Evolutionary conservation across 1,284 basidiomycete genomes (phyloP), one percentile per base, ranked within the genome.

Genomic region (Cutaneotrichosporon mucoides): DNA sequence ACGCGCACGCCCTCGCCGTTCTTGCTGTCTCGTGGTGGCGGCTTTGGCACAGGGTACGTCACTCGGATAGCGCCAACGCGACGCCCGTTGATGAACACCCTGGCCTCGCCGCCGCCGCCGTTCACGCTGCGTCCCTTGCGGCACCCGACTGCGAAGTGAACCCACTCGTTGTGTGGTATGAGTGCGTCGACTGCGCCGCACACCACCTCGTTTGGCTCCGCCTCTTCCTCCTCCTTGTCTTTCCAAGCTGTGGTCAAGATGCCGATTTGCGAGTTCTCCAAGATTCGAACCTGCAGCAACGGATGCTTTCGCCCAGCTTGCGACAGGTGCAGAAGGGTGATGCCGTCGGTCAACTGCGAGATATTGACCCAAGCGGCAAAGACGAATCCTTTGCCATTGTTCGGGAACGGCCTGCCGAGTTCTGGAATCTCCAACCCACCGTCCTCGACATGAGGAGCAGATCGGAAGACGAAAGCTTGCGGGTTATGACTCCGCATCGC

Each of bases 251-350:
- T 66, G 2, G 69, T 59, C 16, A 61, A 61, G 33, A 79, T 63
- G 1, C 68, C 73, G 24, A 79, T 75, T 46, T 77, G 75, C 6
- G 77, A 77, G 51, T 75, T 77, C 40, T 77, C 76, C 13, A 79
- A 63, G 4, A 79, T 69, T 8, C 75, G 69, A 7, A 79, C 53
- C 5, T 69, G 68, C 55, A 79, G 47, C 3, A 49, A 38, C 1
- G 55, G 55, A 8, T 56, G 34, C 40, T 56, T 65, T 72, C 33
- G 68, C 70, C 34, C 55, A 33, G 37, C 33, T 56, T 63, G 73
- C 13, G 69, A 74, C n/a, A 73, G 59, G 37, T 76, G 72, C 4
- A 79, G 60, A 9, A 79, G 57, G 2, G 72, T 73, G 34, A 79
- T 61, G 4, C 74, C 67, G 15, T 69, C 66, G 43, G 73, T 74